Evolutionary conservation across 768 basidiomycete genomes (phyloP).

Genomic region (Trametes sanguinea): DNA sequence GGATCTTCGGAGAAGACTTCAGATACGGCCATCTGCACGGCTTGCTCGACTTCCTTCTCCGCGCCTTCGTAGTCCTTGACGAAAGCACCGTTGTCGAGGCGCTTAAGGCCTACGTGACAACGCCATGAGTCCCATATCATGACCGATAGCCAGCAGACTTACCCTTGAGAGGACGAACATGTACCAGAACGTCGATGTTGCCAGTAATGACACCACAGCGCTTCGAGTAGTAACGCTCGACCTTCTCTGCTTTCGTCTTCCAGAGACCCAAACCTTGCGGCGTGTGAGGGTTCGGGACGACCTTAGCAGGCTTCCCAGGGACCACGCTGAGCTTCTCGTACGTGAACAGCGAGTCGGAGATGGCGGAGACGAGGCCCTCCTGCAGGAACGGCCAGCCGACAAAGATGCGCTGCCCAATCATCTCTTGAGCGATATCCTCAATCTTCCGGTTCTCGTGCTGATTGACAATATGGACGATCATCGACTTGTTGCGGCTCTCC

Average conservation of each 20-base stretch:
- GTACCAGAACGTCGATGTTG: slow-evolving; percentile 74
- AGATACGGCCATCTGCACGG: slow-evolving; percentile 82
- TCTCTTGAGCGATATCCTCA: slow-evolving; percentile 70
- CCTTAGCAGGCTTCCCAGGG: slow-evolving; percentile 51
- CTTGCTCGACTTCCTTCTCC: slow-evolving; percentile 83
- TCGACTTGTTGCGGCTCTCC: slow-evolving; percentile 90
- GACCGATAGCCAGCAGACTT: slow-evolving; percentile 14
- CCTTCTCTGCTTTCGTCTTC: slow-evolving; percentile 79
- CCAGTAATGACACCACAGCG: slow-evolving; percentile 85
- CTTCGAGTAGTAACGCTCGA: slow-evolving; percentile 88
- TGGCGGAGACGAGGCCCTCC: slow-evolving; percentile 83
- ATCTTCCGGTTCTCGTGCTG: slow-evolving; percentile 65
- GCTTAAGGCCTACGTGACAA: slow-evolving; percentile 69
- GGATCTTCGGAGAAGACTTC: slow-evolving; percentile 89
- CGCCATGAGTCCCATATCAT: not conserved
- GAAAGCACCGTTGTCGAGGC: slow-evolving; percentile 85
- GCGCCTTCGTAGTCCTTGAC: slow-evolving; percentile 90
- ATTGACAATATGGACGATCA: slow-evolving; percentile 85
- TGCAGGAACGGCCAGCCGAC: slow-evolving; percentile 94
- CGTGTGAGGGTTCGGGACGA: slow-evolving; percentile 73
- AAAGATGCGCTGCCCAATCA: slow-evolving; percentile 79
- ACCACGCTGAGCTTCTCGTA: slow-evolving; percentile 72
- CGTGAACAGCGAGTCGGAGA: slow-evolving; percentile 85
- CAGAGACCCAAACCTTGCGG: slow-evolving; percentile 69
- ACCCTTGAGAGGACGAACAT: slow-evolving; percentile 93